These are phyloP conservation scores for Chlamydomonas sp. DNA, from an alignment of 139 green algal species.

Conservation along the genomic window DNA sequence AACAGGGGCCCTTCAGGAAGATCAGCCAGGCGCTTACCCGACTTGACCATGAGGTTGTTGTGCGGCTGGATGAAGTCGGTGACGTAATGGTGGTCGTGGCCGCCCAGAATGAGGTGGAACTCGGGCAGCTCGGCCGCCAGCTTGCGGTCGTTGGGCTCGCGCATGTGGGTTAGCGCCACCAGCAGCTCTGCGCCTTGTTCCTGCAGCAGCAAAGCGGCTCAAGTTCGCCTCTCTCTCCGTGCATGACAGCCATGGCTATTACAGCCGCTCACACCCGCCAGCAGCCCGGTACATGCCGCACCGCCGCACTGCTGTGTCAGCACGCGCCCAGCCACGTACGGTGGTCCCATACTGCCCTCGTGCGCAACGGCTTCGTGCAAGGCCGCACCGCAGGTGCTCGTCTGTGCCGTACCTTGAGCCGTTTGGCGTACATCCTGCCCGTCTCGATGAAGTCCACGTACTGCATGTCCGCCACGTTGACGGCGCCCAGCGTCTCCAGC, in stretches of 20 bases:
- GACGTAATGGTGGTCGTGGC: conserved; percentile 84
- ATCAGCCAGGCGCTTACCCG: conserved; percentile 34
- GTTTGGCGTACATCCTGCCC: conserved; percentile 47
- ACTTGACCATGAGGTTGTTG: conserved; percentile 77
- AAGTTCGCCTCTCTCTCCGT: background rate
- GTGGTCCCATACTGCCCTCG: background rate
- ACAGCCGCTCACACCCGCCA: too few species aligned
- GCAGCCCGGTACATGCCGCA: too few species aligned
- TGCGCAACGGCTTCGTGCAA: background rate
- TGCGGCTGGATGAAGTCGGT: conserved; percentile 57
- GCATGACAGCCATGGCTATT: too few species aligned
- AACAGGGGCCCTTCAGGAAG: background rate
- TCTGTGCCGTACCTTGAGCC: conserved; percentile 6
- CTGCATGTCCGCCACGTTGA: conserved; percentile 57
- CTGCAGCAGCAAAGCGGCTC: conserved; percentile 7
- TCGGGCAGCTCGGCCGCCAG: conserved; percentile 56
- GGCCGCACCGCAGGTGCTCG: background rate
- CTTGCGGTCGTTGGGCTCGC: conserved; percentile 75
- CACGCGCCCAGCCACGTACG: too few species aligned
- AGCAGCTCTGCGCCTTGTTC: conserved; percentile 72
- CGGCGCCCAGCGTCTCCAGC: conserved; percentile 58
- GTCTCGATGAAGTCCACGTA: conserved; percentile 78
- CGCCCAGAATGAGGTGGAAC: conserved; percentile 80
- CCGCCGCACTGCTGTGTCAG: too few species aligned
- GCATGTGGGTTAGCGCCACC: conserved; percentile 87